Evolutionary conservation across 2,329 filamentous ascomycete species (phyloP).

Genomic region (Trichoderma sp.): DNA sequence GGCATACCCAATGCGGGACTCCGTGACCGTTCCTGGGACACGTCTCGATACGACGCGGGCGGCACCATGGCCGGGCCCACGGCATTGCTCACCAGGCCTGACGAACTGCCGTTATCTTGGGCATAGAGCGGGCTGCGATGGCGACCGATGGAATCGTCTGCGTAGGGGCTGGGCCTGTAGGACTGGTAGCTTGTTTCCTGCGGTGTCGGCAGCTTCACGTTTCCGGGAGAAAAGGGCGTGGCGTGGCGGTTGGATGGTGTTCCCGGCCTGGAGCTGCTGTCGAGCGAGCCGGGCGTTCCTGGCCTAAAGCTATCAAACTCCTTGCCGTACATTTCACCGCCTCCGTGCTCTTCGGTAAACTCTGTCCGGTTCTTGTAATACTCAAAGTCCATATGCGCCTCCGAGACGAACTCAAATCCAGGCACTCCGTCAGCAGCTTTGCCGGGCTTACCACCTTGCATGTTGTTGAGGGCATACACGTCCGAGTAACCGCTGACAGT

Average conservation of each 20-base stretch:
- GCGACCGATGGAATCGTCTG: conserved; percentile 30
- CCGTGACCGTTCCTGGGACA: conserved; percentile 25
- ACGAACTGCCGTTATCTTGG: conserved; percentile 52
- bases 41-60: conserved; percentile 28
- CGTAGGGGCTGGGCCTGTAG: conserved; percentile 26
- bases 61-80: conserved; percentile 48
- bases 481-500: conserved; percentile 76
- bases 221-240: conserved; percentile 36
- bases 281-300: conserved; percentile 57
- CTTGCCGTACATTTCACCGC: conserved; percentile 64
- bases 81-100: conserved; percentile 52
- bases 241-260: conserved; percentile 40
- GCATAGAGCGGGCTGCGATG: conserved; percentile 49
- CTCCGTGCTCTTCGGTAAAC: conserved; percentile 84
- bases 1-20: background rate
- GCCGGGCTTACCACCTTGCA: conserved; percentile 57
- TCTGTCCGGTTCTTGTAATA: conserved; percentile 89
- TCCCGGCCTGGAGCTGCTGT: conserved; percentile 48
- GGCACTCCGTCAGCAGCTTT: conserved; percentile 48
- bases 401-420: conserved; percentile 87
- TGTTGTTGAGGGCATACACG: conserved; percentile 74
- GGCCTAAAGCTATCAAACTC: conserved; percentile 58
- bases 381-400: conserved; percentile 82
- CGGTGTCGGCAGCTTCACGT: conserved; percentile 27
- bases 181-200: conserved; percentile 32